A percentile compares a stretch with the other conserved stretches of the same genome.
phyloP scores from a whole-genome alignment of 2,329 filamentous ascomycete genomes.

The Bipolaris victoriae region DNA sequence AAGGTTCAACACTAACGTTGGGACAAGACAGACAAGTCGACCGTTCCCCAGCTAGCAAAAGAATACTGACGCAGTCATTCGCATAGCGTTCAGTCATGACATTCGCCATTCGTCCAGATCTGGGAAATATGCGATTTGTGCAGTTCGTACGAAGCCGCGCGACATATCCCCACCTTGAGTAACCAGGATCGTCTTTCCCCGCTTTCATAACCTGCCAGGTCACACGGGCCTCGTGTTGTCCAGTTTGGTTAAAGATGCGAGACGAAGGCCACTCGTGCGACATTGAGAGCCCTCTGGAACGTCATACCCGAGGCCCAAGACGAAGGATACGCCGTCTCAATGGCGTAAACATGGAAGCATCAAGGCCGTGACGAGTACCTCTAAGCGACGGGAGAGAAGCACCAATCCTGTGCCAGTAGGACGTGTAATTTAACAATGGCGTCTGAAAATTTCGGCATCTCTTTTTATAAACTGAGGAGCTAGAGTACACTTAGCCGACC shows the following conservation, averaged over 20 bases:
- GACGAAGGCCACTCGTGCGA: neutral
- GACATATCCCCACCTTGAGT: slow-evolving; percentile 6
- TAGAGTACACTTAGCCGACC: neutral
- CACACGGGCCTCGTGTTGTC: neutral
- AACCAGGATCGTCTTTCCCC: slow-evolving; percentile 20
- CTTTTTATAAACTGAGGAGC: slow-evolving; percentile 5
- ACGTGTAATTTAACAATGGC: neutral
- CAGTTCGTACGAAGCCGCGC: slow-evolving; percentile 1
- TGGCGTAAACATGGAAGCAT: neutral
- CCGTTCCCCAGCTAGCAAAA: neutral
- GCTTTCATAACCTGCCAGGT: slow-evolving; percentile 15
- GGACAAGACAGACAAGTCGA: neutral
- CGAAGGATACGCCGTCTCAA: neutral
- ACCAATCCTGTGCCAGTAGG: neutral
- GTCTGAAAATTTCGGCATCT: neutral
- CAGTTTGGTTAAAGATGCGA: slow-evolving; percentile 2
- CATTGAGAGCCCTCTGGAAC: neutral
- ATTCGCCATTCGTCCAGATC: neutral
- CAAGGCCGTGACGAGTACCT: neutral
- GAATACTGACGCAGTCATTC: neutral
- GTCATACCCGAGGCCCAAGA: slow-evolving; percentile 18
- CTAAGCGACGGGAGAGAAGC: neutral
- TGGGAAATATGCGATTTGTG: neutral
- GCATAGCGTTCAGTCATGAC: neutral
- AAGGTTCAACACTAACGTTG: neutral